A percentile compares a stretch with the other conserved stretches of the same genome.
phyloP scores from a whole-genome alignment of 148 eudicot species.

The Vaccinium corymbosum region DNA sequence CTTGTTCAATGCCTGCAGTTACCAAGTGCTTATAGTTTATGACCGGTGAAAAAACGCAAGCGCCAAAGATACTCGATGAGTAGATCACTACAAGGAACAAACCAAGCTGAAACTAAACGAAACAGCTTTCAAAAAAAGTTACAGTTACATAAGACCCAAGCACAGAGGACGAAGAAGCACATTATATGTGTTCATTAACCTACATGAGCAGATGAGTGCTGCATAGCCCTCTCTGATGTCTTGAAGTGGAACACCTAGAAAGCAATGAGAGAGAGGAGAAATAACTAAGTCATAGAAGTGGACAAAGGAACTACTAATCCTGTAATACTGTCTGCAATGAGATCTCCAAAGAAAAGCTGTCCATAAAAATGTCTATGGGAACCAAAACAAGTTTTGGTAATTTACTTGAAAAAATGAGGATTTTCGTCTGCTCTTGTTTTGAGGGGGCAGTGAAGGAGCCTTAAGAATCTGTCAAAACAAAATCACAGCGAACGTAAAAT shows the following conservation, averaged over 20 bases:
- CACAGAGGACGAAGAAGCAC: not conserved
- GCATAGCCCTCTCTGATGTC: constrained; percentile 66
- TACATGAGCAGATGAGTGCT: constrained; percentile 46
- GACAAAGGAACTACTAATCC: not conserved
- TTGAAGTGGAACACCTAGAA: constrained; percentile 65
- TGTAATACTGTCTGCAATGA: not conserved
- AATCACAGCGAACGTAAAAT: constrained; percentile 1
- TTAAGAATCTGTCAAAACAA: constrained; percentile 40
- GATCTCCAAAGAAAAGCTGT: not conserved
- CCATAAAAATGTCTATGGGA: not conserved
- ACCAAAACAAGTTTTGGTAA: not conserved
- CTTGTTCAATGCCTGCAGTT: constrained; percentile 8
- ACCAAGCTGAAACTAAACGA: not conserved
- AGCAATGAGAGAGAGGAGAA: constrained; percentile 11
- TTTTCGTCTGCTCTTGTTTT: constrained; percentile 34
- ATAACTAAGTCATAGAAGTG: not conserved
- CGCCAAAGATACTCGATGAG: not conserved
- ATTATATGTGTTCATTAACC: constrained; percentile 1
- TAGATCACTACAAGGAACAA: not conserved
- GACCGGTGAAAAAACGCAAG: not conserved
- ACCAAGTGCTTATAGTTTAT: not conserved
- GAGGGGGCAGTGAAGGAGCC: constrained; percentile 30
- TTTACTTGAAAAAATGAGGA: constrained; percentile 48
- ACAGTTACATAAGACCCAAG: not conserved
- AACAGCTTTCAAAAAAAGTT: not conserved